A percentile compares a stretch with the other conserved stretches of the same genome.
Evolutionary conservation across 768 basidiomycete species (phyloP).

Genomic region (Lepiota venenata): DNA sequence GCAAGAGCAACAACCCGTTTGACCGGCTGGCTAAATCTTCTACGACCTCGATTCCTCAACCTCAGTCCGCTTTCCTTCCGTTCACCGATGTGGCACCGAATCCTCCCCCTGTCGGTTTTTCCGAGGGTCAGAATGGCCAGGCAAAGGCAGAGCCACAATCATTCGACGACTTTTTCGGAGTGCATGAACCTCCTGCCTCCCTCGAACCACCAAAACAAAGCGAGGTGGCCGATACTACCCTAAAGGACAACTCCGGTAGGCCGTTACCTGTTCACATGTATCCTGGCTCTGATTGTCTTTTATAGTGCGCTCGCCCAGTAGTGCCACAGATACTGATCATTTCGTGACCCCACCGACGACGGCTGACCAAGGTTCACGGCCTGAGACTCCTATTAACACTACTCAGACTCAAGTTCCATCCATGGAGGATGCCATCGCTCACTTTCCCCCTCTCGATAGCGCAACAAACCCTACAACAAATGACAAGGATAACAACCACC

Average conservation of each 20-base stretch:
- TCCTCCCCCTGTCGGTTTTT: slow-evolving; percentile 15
- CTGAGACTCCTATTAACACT: slow-evolving; percentile 13
- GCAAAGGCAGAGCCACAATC: slow-evolving; percentile 2
- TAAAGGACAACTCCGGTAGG: slow-evolving; percentile 2
- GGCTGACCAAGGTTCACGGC: slow-evolving; percentile 16
- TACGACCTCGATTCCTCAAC: slow-evolving; percentile 39
- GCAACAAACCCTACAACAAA: slow-evolving; percentile 15
- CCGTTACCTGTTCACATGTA: background rate
- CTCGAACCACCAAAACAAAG: slow-evolving; percentile 1
- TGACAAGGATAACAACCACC: background rate
- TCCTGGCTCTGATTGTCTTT: background rate
- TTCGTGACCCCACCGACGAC: slow-evolving; percentile 63
- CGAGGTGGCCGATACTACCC: background rate
- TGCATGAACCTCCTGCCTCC: slow-evolving; percentile 1
- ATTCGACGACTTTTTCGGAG: slow-evolving; percentile 13
- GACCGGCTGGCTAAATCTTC: slow-evolving; percentile 59
- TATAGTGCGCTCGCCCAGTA: slow-evolving; percentile 23
- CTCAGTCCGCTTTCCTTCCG: slow-evolving; percentile 60
- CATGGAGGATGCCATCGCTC: slow-evolving; percentile 23
- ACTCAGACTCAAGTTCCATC: slow-evolving; percentile 33
- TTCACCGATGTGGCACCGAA: slow-evolving; percentile 27
- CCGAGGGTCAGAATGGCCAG: slow-evolving; percentile 9
- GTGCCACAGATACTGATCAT: slow-evolving; percentile 40
- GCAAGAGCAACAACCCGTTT: slow-evolving; percentile 91
- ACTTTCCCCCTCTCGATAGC: slow-evolving; percentile 14